phyloP scores from a whole-genome alignment of 2,329 filamentous ascomycete species.

The Colletotrichum liriopes region DNA sequence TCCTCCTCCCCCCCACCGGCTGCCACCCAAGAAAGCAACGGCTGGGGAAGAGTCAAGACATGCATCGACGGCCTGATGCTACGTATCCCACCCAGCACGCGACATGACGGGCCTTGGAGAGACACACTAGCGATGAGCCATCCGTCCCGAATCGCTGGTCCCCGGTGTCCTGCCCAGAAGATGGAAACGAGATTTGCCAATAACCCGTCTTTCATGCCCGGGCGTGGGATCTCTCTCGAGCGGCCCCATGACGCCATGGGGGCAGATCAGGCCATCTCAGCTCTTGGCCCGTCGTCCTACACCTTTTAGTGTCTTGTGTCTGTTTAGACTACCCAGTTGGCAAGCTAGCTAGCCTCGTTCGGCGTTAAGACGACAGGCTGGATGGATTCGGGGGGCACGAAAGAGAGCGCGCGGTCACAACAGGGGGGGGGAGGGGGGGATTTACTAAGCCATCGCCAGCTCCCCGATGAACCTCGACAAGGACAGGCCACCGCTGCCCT shows the following conservation, averaged over 20 bases:
- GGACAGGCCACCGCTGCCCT: conserved; percentile 36
- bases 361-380: not conserved
- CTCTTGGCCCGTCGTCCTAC: conserved; percentile 6
- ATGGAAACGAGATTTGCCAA: conserved; percentile 13
- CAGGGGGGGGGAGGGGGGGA: not conserved
- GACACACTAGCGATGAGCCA: not conserved
- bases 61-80: not conserved
- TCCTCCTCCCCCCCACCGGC: not conserved
- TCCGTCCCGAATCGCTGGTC: conserved; percentile 11
- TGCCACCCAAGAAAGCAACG: not conserved
- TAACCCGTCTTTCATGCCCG: not conserved
- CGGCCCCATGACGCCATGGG: conserved; percentile 6
- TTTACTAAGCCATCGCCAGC: conserved; percentile 1
- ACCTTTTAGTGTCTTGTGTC: not conserved
- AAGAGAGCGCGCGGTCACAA: not conserved
- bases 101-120: not conserved
- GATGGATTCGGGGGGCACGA: not conserved
- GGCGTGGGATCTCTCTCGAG: not conserved
- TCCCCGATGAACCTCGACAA: conserved; percentile 37
- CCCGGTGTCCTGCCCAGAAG: not conserved
- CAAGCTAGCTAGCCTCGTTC: not conserved
- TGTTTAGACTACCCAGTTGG: not conserved
- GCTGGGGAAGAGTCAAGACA: not conserved
- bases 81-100: not conserved
- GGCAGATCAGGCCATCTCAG: not conserved